Base-by-base conservation (phyloP, 257 asterid species). In the Jacaranda copaia region DNA sequence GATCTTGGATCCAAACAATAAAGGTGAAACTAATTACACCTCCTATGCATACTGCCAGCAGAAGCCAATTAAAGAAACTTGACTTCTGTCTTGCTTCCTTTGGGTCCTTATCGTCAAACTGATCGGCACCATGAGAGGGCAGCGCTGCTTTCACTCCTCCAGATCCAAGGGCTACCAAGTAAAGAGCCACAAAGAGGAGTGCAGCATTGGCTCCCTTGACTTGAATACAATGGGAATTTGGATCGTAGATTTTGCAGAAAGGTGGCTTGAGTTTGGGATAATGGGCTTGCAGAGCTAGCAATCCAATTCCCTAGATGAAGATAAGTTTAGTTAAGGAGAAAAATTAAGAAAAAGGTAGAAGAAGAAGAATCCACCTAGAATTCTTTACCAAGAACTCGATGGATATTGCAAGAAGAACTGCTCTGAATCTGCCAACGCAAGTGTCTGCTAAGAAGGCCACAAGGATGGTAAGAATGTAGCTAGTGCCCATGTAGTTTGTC, bases 61-160 rank as follows among this genome's bases (percentile, higher is more conserved):
- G 84, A 5, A 92, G 77, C 89, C 91, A 90, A 61, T 92, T 92
- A 60, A 92, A 92, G 83, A 87, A 92, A 43, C 93, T 87, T 0
- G 96, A 86, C 73, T 87, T 82, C 16, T 86, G 86, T 35, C 42
- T 18, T 4, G 85, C 85, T 81, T 92, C 97, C 49, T 81, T 80
- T 0, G 87, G 86, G 63, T 92, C 93, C 68, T 81, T 84, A 4
- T 90, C 94, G 10, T 90, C 95, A 11, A 90, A 92, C 81, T 90
- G 97, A 61, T 92, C 97, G 0, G 92, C 97, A 0, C 94, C 94
- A 52, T 90, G 97, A 0, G 97, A 85, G 3, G 97, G 97, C 58
- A 92, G 16, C 0, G 97, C 89, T 0, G 97, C 81, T 65, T 91
- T 91, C 9, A 91, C 56, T 0, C 96, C 96, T 2, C 91, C 92